phyloP scores from a whole-genome alignment of 805 yeast genomes.

The Maudiozyma barnettii region DNA sequence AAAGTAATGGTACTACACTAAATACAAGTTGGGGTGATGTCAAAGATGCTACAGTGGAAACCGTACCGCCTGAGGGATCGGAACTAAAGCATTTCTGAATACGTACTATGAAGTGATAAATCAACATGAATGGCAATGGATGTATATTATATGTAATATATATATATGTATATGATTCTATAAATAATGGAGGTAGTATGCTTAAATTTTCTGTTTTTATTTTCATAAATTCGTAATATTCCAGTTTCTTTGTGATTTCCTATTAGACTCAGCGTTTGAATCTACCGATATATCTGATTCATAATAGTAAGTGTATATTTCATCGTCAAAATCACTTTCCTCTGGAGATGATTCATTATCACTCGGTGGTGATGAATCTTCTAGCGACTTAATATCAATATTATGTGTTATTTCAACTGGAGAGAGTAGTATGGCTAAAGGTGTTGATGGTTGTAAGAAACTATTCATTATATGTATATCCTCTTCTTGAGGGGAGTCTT shows the following conservation, averaged over 20 bases:
- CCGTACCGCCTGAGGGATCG: constrained; percentile 69
- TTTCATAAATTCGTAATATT: not conserved
- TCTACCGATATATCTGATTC: not conserved
- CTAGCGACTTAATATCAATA: not conserved
- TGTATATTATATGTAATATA: no score
- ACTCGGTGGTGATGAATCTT: not conserved
- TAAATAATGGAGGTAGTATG: not conserved
- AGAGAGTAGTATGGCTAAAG: not conserved
- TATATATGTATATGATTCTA: not conserved
- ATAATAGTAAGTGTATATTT: not conserved
- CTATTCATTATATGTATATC: not conserved
- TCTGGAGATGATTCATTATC: not conserved
- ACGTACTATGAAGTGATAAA: no score
- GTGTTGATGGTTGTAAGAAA: not conserved
- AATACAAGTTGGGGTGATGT: constrained; percentile 94
- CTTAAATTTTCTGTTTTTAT: not conserved
- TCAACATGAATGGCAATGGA: constrained; percentile 18
- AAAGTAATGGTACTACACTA: constrained; percentile 86
- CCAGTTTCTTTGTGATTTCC: no score
- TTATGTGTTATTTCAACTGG: not conserved
- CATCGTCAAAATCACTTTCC: not conserved
- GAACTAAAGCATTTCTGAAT: constrained; percentile 40
- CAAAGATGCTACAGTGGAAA: constrained; percentile 48
- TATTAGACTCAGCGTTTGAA: not conserved
- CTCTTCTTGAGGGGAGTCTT: not conserved